Evolutionary conservation across 2,329 filamentous ascomycete genomes (phyloP).

Genomic region (Colletotrichum filicis): DNA sequence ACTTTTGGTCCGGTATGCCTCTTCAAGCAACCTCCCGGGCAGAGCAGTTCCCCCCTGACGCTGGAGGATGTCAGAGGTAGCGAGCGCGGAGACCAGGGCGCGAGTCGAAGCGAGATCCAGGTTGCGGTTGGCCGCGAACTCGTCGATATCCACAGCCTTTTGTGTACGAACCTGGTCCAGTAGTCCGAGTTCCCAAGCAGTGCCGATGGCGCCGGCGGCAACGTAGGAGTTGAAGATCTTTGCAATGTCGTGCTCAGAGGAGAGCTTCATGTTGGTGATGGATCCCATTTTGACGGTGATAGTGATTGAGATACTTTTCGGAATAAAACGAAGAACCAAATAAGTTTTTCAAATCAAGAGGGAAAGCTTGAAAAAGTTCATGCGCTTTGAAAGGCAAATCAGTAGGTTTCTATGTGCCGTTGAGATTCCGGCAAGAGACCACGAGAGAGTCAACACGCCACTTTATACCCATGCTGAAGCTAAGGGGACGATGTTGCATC

Average conservation of each 20-base stretch:
- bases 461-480: background rate
- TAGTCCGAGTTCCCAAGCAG: slow-evolving; percentile 31
- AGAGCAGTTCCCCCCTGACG: no score
- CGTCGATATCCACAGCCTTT: slow-evolving; percentile 36
- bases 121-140: slow-evolving; percentile 30
- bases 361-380: no score
- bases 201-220: slow-evolving; percentile 5
- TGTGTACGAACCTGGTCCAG: slow-evolving; percentile 22
- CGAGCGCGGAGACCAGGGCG: no score
- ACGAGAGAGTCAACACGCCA: background rate
- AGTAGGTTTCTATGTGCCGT: no score
- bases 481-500: background rate
- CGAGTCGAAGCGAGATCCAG: background rate
- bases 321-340: no score
- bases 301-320: no score
- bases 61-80: no score
- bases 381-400: no score
- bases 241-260: slow-evolving; percentile 3
- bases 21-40: no score
- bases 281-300: background rate
- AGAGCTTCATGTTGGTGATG: background rate
- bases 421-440: background rate
- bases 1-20: no score
- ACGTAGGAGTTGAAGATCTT: slow-evolving; percentile 31
- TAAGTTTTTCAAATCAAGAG: no score